Evolutionary conservation across 345 rosid genomes (phyloP).

Genomic region (Erodium maritimum): DNA sequence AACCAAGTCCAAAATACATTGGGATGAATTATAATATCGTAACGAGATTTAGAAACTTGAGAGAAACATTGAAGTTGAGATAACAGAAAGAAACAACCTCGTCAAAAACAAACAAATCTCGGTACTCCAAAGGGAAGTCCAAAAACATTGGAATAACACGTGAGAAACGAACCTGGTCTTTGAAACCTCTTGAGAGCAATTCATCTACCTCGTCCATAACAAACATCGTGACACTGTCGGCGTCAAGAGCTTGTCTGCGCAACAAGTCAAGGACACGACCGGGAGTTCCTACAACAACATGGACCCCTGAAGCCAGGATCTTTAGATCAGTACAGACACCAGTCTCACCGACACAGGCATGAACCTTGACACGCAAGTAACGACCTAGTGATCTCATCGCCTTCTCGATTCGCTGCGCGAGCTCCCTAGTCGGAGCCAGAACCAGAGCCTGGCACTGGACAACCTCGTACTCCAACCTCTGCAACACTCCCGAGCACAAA

Average conservation of each 20-base stretch:
- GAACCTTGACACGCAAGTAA: conserved; percentile 17
- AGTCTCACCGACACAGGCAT: conserved; percentile 29
- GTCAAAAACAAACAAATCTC: no score
- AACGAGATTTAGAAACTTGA: no score
- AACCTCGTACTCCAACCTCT: conserved; percentile 15
- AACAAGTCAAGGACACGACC: conserved; percentile 20
- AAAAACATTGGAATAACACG: no score
- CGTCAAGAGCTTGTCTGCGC: conserved; percentile 13
- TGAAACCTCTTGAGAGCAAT: conserved; percentile 17
- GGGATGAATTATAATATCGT: no score
- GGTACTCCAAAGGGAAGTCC: neutral
- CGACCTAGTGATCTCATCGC: conserved; percentile 21
- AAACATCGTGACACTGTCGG: conserved; percentile 17
- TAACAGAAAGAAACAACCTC: neutral
- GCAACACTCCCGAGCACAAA: conserved; percentile 18
- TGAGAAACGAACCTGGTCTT: conserved; percentile 15
- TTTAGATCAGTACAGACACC: conserved; percentile 18
- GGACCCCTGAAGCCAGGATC: conserved; percentile 16
- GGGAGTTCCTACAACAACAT: conserved; percentile 25
- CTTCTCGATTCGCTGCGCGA: conserved; percentile 21
- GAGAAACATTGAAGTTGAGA: no score
- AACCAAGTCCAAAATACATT: no score
- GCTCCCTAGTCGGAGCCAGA: conserved; percentile 24
- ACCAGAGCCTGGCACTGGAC: conserved; percentile 21
- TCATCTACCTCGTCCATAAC: conserved; percentile 19